A percentile compares a stretch with the other conserved stretches of the same genome.
These are phyloP conservation scores for Physcomitrellopsis africana DNA, from an alignment of 225 moss, liverwort and hornwort species.

Conservation along the genomic window DNA sequence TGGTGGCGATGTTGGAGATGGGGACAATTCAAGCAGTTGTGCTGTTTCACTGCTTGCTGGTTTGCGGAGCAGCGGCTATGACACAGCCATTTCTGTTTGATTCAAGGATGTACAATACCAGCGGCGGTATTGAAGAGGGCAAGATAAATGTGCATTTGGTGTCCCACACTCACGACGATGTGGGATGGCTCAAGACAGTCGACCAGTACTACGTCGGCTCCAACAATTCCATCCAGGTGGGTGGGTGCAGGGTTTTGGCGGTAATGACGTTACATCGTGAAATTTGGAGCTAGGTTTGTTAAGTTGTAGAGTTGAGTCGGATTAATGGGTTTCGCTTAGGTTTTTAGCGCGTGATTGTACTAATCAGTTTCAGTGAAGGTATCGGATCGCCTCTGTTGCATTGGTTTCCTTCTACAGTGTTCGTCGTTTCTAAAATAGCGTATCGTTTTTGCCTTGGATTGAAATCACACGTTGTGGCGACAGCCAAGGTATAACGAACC, in stretches of 20 bases:
- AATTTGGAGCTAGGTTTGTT: too few relatives aligned
- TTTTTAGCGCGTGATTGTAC: constrained; percentile 13
- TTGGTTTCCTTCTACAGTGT: background rate
- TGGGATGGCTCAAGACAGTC: constrained; percentile 99
- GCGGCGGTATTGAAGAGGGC: constrained; percentile 52
- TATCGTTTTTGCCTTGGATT: background rate
- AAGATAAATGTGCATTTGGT: constrained; percentile 96
- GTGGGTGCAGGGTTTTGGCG: constrained; percentile 1
- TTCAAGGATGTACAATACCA: constrained; percentile 50
- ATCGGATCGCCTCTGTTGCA: background rate
- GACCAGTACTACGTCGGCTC: constrained; percentile 97
- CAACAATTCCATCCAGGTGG: constrained; percentile 93
- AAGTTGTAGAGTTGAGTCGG: constrained; percentile 8
- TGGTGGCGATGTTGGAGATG: constrained; percentile 9
- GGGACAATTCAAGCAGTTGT: background rate
- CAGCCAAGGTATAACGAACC: background rate
- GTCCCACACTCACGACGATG: constrained; percentile 93
- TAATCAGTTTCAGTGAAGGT: background rate
- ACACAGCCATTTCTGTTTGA: constrained; percentile 36
- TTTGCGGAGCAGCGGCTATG: constrained; percentile 18
- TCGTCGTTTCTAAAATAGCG: constrained; percentile 20
- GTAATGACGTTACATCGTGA: background rate
- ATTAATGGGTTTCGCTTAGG: background rate
- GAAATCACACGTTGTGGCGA: background rate
- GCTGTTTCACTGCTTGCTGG: constrained; percentile 21